These are phyloP conservation scores for Quillaja saponaria DNA, from an alignment of 306 rosid species.

Conservation along the genomic window DNA sequence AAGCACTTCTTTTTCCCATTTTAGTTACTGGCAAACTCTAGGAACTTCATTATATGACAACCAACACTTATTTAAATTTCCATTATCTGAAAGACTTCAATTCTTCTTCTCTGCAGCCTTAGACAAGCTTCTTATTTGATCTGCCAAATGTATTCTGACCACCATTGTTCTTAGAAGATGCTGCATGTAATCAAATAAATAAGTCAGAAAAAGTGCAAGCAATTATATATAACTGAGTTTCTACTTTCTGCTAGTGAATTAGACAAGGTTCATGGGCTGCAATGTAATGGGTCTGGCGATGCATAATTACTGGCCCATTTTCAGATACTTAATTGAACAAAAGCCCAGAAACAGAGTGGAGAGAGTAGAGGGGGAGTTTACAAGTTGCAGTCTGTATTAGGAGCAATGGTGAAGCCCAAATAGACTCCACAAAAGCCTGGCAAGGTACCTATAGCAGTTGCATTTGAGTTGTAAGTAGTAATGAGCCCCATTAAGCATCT, in stretches of 20 bases:
- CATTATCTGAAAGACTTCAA: not conserved
- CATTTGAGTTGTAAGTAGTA: slow-evolving; percentile 39
- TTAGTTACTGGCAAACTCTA: too few relatives aligned
- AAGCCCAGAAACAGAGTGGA: not conserved
- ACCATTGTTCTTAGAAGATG: slow-evolving; percentile 8
- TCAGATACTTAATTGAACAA: not conserved
- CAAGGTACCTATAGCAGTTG: slow-evolving; percentile 44
- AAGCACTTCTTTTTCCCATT: too few relatives aligned
- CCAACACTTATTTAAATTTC: slow-evolving; percentile 9
- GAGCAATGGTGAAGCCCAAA: slow-evolving; percentile 56
- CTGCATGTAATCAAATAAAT: slow-evolving; percentile 32
- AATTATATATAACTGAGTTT: not conserved
- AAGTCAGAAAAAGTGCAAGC: not conserved
- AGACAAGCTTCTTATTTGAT: slow-evolving; percentile 18
- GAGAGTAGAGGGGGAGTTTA: slow-evolving; percentile 9
- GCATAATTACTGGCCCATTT: too few relatives aligned
- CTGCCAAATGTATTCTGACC: not conserved
- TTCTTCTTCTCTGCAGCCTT: not conserved
- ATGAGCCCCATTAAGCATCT: slow-evolving; percentile 52
- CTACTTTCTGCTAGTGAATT: too few relatives aligned
- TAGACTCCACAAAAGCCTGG: slow-evolving; percentile 63
- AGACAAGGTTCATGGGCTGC: too few relatives aligned
- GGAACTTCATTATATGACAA: too few relatives aligned
- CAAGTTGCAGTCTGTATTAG: slow-evolving; percentile 44
- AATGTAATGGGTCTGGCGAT: too few relatives aligned